Base-by-base conservation (phyloP, 441 rosid genomes). In the Pelargonium citronellum region DNA sequence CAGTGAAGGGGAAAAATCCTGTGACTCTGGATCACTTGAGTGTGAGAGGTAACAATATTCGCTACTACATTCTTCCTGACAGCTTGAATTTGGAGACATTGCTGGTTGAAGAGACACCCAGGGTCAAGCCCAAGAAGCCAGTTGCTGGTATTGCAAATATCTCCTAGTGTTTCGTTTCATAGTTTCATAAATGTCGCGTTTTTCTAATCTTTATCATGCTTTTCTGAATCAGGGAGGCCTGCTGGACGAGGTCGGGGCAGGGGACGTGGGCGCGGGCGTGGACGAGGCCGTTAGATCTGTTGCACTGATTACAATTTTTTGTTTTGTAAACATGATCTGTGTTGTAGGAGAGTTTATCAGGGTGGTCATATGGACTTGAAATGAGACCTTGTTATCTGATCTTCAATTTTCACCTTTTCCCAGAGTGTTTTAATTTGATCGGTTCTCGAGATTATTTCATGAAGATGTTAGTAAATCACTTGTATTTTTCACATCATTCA, bases 71-170 rank as follows among this genome's bases (percentile, higher is more conserved):
- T 67, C 97, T 90, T 58, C 99, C 99, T 27, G 99, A 94, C 86
- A 89, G 90, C 84, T 85, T 94, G 83, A 94, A 94, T 80, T 95
- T 94, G 11, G 99, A 94, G 85, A 94, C 97, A 10, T 83, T 94
- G 76, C 85, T 91, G 71, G 92, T 91, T n/a, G 96, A 94, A 81
- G 97, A 94, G 84, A 86, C 96, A 3, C 96, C 96, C 58, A 83
- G 86, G 85, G 83, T 94, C 81, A 91, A 94, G 71, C 96, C 96
- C 0, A 94, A 91, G 83, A 94, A 94, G 84, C 86, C 99, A 80
- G 86, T 89, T 62, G 94, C 55, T 47, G 55, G 13, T 47, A 11
- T 12, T 7, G 2, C 55, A 3, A 47, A 24, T 15, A 24, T 15
- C 16, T 20, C 27, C 13, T 20, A 9, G 30, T 20, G 22, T 58